Evolutionary conservation across 169 alveolate species (phyloP).

Genomic region (Babesia divergens): DNA sequence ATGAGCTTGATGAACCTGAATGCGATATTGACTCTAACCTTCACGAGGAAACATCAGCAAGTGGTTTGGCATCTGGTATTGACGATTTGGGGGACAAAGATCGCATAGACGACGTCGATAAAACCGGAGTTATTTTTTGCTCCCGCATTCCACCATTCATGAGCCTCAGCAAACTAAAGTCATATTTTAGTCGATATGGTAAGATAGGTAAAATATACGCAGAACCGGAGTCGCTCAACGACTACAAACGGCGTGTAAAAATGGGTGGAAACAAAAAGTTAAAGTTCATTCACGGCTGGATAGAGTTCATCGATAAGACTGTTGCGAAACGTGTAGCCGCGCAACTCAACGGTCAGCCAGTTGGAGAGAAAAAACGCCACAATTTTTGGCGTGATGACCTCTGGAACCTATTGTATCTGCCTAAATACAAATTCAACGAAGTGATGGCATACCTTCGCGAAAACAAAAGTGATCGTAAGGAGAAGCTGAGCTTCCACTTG

Average conservation of each 20-base stretch:
- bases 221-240: constrained; percentile 62
- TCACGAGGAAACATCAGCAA: neutral
- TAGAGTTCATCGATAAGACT: constrained; percentile 84
- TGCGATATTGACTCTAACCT: neutral
- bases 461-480: constrained; percentile 43
- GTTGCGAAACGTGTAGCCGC: constrained; percentile 87
- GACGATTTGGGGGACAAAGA: too few relatives aligned
- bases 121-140: constrained; percentile 80
- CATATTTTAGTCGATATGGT: constrained; percentile 74
- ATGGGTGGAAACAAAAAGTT: constrained; percentile 57
- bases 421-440: constrained; percentile 84
- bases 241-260: constrained; percentile 49
- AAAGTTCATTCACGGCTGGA: constrained; percentile 82
- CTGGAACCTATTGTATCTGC: constrained; percentile 88
- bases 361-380: constrained; percentile 89
- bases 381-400: constrained; percentile 84
- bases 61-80: neutral
- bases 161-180: constrained; percentile 79
- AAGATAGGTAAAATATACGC: constrained; percentile 80
- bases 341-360: constrained; percentile 80
- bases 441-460: constrained; percentile 51
- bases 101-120: constrained; percentile 16
- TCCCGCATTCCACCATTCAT: constrained; percentile 86
- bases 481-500: constrained; percentile 35
- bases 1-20: too few relatives aligned